Evolutionary conservation across 1,284 basidiomycete genomes (phyloP), one percentile per base, ranked within the genome.

Genomic region (Xanthoconium separans): DNA sequence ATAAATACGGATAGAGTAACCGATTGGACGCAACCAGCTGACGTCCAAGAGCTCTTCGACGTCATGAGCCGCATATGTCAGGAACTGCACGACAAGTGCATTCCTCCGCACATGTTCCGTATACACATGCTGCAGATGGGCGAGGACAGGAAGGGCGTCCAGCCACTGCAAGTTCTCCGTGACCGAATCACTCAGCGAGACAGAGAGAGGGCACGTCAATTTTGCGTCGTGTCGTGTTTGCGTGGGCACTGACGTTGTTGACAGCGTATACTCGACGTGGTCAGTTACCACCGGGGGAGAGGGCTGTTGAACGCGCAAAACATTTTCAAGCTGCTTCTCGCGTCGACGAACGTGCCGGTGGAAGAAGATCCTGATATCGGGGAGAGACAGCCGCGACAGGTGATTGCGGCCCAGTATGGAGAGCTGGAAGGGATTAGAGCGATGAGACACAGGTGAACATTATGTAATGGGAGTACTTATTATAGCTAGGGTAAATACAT

Each of bases 91-190:
- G 37, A 10, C 16, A 44, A 48, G 50, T 3, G 31, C 5, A 40
- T 69, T 3, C 40, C 50, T 12, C 18, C 47, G 6, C 43, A 65
- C 34, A 57, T 65, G 63, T 65, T 67, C 58, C 58, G 58, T 2
- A 60, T 69, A 16, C 61, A 65, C 30, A 37, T 69, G 9, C 22
- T 65, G 37, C 66, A 65, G 49, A 64, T 65, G 61, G 64, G 64
- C 2, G 56, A 62, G 0, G 63, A 65, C 34, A 61, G 65, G 44
- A 69, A 46, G 18, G 65, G 48, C 8, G 56, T 67, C 44, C 43
- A 51, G 44, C 66, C 65, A 2, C 54, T 69, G 9, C 53, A 65
- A 7, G 63, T 65, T 46, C 57, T 65, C 48, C 56, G 59, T 24
- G 65, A 69, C 30, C 56, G 50, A 31, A 33, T 68, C 12, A 55